These are phyloP conservation scores for Entomortierella chlamydospora DNA, from an alignment of 192 early-diverging fungal genomes.

Conservation along the genomic window DNA sequence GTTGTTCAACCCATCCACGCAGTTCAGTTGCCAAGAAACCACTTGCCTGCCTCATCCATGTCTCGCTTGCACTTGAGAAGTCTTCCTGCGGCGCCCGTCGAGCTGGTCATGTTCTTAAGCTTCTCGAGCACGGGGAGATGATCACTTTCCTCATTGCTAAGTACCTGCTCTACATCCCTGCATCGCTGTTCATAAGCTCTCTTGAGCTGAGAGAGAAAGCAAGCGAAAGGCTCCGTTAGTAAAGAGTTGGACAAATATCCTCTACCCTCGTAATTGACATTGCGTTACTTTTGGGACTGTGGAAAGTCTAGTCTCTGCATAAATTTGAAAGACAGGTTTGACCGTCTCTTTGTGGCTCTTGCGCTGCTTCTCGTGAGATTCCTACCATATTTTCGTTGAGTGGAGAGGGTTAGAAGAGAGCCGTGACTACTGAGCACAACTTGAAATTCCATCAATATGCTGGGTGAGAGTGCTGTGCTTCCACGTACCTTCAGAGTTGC, in stretches of 20 bases:
- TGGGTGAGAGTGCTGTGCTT: neutral
- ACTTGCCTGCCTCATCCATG: constrained; percentile 48
- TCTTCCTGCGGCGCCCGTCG: constrained; percentile 43
- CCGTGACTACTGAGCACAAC: no score
- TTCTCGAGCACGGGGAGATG: constrained; percentile 45
- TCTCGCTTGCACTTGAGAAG: constrained; percentile 46
- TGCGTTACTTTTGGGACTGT: constrained; percentile 46
- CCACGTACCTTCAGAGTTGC: constrained; percentile 29
- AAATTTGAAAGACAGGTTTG: constrained; percentile 41
- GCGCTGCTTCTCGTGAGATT: constrained; percentile 46
- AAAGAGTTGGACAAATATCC: no score
- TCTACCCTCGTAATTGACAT: no score
- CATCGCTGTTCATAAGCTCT: constrained; percentile 44
- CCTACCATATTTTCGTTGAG: no score
- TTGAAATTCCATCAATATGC: neutral
- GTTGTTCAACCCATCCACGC: no score
- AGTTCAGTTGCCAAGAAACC: neutral
- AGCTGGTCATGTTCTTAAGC: constrained; percentile 45
- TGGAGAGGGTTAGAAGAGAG: no score
- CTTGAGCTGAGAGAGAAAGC: constrained; percentile 19
- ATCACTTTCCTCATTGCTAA: constrained; percentile 35
- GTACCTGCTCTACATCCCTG: constrained; percentile 39
- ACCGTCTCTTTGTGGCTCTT: constrained; percentile 40
- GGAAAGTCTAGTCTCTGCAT: constrained; percentile 45
- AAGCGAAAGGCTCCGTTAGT: neutral